Evolutionary conservation across 2,329 filamentous ascomycete genomes (phyloP).

Genomic region (Colletotrichum cereale): DNA sequence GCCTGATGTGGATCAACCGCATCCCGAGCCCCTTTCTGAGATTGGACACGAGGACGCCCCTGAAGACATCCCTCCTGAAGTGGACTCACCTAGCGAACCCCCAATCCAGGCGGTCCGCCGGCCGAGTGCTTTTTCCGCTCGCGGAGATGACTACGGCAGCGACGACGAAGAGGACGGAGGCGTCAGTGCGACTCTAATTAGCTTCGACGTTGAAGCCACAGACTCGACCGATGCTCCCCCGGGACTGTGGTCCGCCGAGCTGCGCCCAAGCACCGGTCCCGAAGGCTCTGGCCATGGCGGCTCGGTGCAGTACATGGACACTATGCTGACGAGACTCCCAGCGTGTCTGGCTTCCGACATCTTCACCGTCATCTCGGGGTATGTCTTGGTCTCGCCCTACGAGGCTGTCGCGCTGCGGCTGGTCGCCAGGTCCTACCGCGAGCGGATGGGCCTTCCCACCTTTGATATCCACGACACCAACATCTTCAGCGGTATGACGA

Average conservation of each 20-base stretch:
- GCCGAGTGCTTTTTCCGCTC: conserved; percentile 60
- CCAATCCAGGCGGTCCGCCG: conserved; percentile 53
- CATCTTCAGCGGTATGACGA: conserved; percentile 53
- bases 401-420: conserved; percentile 61
- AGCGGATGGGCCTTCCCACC: conserved; percentile 53
- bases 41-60: background rate
- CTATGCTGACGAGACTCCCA: conserved; percentile 64
- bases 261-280: conserved; percentile 61
- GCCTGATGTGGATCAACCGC: conserved; percentile 13
- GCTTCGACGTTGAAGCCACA: conserved; percentile 71
- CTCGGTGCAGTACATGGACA: conserved; percentile 58
- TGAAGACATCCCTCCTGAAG: conserved; percentile 4
- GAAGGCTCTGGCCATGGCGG: conserved; percentile 46
- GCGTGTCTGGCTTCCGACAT: conserved; percentile 61
- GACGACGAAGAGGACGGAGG: conserved; percentile 70
- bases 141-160: conserved; percentile 65
- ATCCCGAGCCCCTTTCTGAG: conserved; percentile 15
- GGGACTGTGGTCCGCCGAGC: conserved; percentile 70
- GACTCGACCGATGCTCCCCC: conserved; percentile 64
- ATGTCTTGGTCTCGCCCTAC: conserved; percentile 59
- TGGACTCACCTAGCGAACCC: conserved; percentile 32
- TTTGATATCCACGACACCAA: conserved; percentile 55
- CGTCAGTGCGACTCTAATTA: conserved; percentile 69
- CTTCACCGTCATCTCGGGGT: conserved; percentile 57
- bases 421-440: conserved; percentile 58